Conservation (phyloP, 768 basidiomycete species). For the Mycena vulgaris region DNA sequence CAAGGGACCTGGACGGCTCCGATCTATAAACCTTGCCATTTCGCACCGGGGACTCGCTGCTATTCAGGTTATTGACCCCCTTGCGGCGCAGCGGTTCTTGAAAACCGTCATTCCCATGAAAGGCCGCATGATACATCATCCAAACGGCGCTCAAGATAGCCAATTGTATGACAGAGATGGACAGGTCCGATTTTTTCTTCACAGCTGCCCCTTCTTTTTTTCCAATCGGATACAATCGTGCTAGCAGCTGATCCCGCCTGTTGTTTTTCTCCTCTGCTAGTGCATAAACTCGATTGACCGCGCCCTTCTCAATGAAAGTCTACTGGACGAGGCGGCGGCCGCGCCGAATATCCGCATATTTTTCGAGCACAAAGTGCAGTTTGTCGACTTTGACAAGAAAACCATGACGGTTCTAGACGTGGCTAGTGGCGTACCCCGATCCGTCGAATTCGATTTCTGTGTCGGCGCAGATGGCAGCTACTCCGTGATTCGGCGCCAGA, state of each 20-base stretch:
- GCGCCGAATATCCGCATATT: conserved; percentile 74
- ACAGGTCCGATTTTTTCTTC: conserved; percentile 70
- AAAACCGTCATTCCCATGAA: conserved; percentile 92
- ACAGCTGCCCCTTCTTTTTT: conserved; percentile 37
- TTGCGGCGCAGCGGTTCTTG: conserved; percentile 78
- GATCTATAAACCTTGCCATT: conserved; percentile 97
- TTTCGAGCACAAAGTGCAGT: conserved; percentile 87
- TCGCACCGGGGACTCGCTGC: conserved; percentile 95
- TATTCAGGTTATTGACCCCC: conserved; percentile 83
- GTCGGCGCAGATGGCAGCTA: conserved; percentile 96
- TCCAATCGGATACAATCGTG: conserved; percentile 29
- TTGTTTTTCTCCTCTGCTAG: conserved; percentile 60
- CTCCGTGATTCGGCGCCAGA: conserved; percentile 90
- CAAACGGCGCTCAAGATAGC: conserved; percentile 79
- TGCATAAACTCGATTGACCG: conserved; percentile 96
- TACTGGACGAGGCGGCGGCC: conserved; percentile 83
- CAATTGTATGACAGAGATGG: conserved; percentile 91
- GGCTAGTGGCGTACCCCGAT: conserved; percentile 57
- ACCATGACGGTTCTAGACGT: conserved; percentile 67
- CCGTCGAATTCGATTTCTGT: conserved; percentile 80
- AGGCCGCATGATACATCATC: conserved; percentile 94
- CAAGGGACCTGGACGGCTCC: conserved; percentile 75
- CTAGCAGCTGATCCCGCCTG: conserved; percentile 37
- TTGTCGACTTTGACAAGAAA: conserved; percentile 82
- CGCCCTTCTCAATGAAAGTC: conserved; percentile 85